A percentile compares a stretch with the other conserved stretches of the same genome.
Conservation (phyloP, 768 basidiomycete species). For the Boletus rubroflammeus region DNA sequence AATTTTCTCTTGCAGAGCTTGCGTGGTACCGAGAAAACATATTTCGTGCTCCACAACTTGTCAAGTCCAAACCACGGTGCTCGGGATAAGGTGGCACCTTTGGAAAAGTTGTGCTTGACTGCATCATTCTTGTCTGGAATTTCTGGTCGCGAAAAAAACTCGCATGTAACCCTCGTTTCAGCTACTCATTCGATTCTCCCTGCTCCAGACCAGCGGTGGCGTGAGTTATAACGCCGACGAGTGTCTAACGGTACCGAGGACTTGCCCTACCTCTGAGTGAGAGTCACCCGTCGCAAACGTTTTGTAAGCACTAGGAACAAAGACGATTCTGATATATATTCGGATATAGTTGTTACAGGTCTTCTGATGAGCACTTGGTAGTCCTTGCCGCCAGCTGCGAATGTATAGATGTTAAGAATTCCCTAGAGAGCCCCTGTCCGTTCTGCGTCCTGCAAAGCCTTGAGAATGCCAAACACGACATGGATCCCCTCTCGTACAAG, state of each 20-base stretch:
- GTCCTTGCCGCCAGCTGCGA: slow-evolving; percentile 11
- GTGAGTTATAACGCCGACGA: no score
- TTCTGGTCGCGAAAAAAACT: not conserved
- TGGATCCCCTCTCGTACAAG: slow-evolving; percentile 46
- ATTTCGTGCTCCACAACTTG: not conserved
- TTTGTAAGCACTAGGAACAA: no score
- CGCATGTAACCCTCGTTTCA: no score
- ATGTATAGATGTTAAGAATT: not conserved
- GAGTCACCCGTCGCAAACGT: no score
- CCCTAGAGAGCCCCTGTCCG: slow-evolving; percentile 15
- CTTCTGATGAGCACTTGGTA: no score
- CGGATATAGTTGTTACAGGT: not conserved
- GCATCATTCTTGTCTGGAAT: not conserved
- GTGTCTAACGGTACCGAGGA: not conserved
- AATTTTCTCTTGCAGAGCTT: not conserved
- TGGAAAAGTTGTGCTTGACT: not conserved
- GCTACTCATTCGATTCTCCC: not conserved
- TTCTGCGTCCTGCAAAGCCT: slow-evolving; percentile 32
- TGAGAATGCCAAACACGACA: slow-evolving; percentile 38
- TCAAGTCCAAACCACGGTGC: not conserved
- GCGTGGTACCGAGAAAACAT: not conserved
- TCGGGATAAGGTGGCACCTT: not conserved
- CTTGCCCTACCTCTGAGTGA: not conserved
- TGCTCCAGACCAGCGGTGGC: not conserved
- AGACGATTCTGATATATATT: not conserved